These are phyloP conservation scores for Vitis vinifera DNA, from an alignment of 164 flowering plant species.

Conservation along the genomic window ASM3070453v1 NC_081807.1:9306501-9307000, in stretches of 20 bases:
- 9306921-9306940: too few relatives aligned
- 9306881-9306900: too few relatives aligned
- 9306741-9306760: background rate
- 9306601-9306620: too few relatives aligned
- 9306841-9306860: too few relatives aligned
- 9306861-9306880: too few relatives aligned
- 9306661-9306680: slow-evolving; percentile 31
- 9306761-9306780: background rate
- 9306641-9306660: slow-evolving; percentile 25
- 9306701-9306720: slow-evolving; percentile 48
- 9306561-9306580: background rate
- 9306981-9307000: too few relatives aligned
- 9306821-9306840: background rate
- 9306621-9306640: background rate
- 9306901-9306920: too few relatives aligned
- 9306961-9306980: too few relatives aligned
- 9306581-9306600: too few relatives aligned
- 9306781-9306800: background rate
- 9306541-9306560: background rate
- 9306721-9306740: slow-evolving; percentile 46
- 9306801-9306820: background rate
- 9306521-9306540: background rate
- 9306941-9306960: too few relatives aligned
- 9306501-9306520: background rate
- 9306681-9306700: slow-evolving; percentile 30